phyloP scores from a whole-genome alignment of 306 rosid genomes.

The Citrullus colocynthis region DNA sequence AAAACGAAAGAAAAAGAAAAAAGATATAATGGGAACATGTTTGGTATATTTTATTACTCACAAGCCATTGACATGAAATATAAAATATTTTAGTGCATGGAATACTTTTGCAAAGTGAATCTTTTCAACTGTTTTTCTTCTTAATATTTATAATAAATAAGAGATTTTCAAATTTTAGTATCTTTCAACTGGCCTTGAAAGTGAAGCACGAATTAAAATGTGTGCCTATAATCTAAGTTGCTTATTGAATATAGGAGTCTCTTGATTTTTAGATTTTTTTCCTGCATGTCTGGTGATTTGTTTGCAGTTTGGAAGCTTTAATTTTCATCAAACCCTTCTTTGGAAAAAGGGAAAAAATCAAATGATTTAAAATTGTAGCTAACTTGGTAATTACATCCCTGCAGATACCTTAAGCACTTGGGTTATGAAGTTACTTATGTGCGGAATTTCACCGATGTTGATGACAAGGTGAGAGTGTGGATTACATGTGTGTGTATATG shows the following conservation, averaged over 20 bases:
- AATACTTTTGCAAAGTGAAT: not conserved
- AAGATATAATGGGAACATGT: not conserved
- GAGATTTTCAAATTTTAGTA: not conserved
- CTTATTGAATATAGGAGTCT: not conserved
- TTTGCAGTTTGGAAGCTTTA: not conserved
- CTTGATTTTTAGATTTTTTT: not conserved
- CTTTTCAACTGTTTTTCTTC: not conserved
- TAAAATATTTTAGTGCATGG: not conserved
- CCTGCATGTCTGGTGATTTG: not conserved
- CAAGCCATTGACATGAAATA: not conserved
- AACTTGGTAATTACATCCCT: slow-evolving; percentile 11
- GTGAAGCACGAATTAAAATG: not conserved
- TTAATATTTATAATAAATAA: not conserved
- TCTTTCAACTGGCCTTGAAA: not conserved
- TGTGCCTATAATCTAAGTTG: not conserved
- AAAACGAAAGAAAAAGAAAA: too few species aligned
- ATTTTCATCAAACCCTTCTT: not conserved
- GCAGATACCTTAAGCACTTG: slow-evolving; percentile 61
- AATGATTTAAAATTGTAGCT: not conserved
- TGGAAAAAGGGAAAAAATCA: too few species aligned
- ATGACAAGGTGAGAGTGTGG: slow-evolving; percentile 68
- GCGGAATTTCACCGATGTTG: slow-evolving; percentile 94
- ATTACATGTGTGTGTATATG: not conserved
- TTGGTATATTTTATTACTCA: not conserved
- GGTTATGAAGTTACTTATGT: slow-evolving; percentile 87